Conservation (phyloP, 139 green algal genomes). For the Limnomonas spitsbergensis region DNA sequence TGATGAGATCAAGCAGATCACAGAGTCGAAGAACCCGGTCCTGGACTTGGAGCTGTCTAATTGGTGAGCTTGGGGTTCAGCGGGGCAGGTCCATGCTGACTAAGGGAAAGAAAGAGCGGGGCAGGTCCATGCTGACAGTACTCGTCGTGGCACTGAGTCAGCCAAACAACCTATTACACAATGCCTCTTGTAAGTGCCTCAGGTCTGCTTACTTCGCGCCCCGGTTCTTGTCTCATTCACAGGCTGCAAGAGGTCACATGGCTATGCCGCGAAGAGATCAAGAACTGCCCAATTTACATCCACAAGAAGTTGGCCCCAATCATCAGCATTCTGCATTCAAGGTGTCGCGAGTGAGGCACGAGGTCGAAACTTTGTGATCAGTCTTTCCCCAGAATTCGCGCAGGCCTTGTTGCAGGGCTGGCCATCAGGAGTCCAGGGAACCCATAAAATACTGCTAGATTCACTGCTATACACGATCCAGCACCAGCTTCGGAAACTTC, state of each 20-base stretch:
- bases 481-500: too few species aligned
- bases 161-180: background rate
- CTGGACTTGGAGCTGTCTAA: conserved; percentile 42
- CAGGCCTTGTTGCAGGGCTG: too few species aligned
- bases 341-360: too few species aligned
- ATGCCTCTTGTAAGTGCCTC: conserved; percentile 8
- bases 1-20: conserved; percentile 63
- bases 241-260: conserved; percentile 59
- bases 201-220: too few species aligned
- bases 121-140: background rate
- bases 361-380: too few species aligned
- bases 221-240: too few species aligned
- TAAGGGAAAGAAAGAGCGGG: background rate
- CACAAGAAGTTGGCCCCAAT: conserved; percentile 37
- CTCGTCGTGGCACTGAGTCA: background rate
- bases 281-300: conserved; percentile 42
- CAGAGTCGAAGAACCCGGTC: conserved; percentile 45
- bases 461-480: too few species aligned
- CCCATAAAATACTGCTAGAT: too few species aligned
- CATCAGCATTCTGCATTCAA: conserved; percentile 10
- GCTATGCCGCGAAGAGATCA: conserved; percentile 51
- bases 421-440: too few species aligned
- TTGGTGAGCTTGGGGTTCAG: conserved; percentile 44
- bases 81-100: background rate
- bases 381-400: too few species aligned